These are phyloP conservation scores for Fusarium nematophilum DNA, from an alignment of 2,329 filamentous ascomycete species.

Conservation along the genomic window DNA sequence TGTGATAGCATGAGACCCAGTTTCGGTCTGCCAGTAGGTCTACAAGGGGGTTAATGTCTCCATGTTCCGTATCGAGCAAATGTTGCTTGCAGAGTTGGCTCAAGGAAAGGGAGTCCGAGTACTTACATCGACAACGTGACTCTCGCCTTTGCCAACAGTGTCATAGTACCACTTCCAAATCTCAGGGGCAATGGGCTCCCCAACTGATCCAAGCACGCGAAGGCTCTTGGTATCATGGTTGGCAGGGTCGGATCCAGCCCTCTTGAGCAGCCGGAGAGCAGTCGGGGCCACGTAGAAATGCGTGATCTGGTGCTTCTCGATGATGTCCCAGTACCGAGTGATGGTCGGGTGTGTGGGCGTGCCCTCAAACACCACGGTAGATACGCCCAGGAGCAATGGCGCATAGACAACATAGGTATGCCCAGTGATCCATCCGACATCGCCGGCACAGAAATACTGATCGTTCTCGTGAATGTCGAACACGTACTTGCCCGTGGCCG, in stretches of 20 bases:
- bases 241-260: slow-evolving; percentile 87
- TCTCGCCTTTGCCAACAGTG: slow-evolving; percentile 86
- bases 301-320: slow-evolving; percentile 88
- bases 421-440: slow-evolving; percentile 96
- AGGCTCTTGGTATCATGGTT: slow-evolving; percentile 80
- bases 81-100: no score
- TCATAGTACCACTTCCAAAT: slow-evolving; percentile 99
- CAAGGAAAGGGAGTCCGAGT: no score
- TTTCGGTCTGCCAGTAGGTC: slow-evolving; percentile 99
- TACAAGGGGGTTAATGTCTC: slow-evolving; percentile 51
- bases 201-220: slow-evolving; percentile 88
- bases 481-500: slow-evolving; percentile 92
- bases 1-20: slow-evolving; percentile 91
- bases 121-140: slow-evolving; percentile 90
- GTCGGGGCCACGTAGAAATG: slow-evolving; percentile 97
- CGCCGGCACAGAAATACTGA: slow-evolving; percentile 92
- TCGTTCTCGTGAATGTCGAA: slow-evolving; percentile 94
- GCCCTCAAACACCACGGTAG: slow-evolving; percentile 94
- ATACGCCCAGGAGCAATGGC: slow-evolving; percentile 85
- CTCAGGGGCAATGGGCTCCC: slow-evolving; percentile 95
- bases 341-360: slow-evolving; percentile 94
- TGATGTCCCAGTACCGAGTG: slow-evolving; percentile 95
- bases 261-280: slow-evolving; percentile 87
- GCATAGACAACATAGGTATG: slow-evolving; percentile 97
- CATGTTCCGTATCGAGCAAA: no score